Evolutionary conservation across 2,329 filamentous ascomycete genomes (phyloP).

Genomic region (Penicillium italicum): DNA sequence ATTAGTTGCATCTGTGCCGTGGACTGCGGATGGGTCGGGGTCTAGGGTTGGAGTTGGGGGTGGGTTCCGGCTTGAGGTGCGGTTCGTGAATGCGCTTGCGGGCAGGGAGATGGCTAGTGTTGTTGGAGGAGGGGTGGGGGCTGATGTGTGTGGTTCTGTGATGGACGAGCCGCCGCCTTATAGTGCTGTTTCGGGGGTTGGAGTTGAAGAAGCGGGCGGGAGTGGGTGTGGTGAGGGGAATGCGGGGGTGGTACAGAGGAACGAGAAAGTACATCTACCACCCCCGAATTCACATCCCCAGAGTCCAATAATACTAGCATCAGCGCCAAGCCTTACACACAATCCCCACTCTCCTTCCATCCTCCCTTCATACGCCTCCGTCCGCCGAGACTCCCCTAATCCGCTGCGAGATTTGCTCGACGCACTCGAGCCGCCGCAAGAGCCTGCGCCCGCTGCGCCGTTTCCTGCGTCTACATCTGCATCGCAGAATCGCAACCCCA

Average conservation of each 20-base stretch:
- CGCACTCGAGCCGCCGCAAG: conserved; percentile 20
- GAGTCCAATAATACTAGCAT: not conserved
- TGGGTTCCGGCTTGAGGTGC: not conserved
- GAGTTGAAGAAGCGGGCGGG: not conserved
- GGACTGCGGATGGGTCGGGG: not conserved
- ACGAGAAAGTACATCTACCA: not conserved
- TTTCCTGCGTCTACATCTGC: conserved; percentile 4
- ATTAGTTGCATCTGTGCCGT: not conserved
- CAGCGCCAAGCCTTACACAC: not conserved
- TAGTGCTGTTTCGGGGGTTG: conserved; percentile 2
- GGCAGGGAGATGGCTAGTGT: not conserved
- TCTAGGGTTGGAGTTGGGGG: conserved; percentile 6
- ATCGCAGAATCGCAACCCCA: not conserved
- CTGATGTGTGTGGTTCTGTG: too few species aligned
- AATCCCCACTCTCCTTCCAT: not conserved
- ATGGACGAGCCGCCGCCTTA: conserved; percentile 12
- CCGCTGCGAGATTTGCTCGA: conserved; percentile 21
- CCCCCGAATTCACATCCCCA: not conserved
- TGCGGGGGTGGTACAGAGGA: not conserved
- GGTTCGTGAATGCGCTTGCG: conserved; percentile 18
- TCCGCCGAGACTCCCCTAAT: conserved; percentile 14
- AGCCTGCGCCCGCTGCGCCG: conserved; percentile 17
- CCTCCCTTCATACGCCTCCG: conserved; percentile 19
- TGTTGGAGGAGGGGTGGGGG: not conserved
- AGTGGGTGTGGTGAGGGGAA: not conserved